Percentiles rank a stretch among this genome's conserved stretches.
Conservation (phyloP, 345 rosid species). For the Euphorbia pulcherrima region DNA sequence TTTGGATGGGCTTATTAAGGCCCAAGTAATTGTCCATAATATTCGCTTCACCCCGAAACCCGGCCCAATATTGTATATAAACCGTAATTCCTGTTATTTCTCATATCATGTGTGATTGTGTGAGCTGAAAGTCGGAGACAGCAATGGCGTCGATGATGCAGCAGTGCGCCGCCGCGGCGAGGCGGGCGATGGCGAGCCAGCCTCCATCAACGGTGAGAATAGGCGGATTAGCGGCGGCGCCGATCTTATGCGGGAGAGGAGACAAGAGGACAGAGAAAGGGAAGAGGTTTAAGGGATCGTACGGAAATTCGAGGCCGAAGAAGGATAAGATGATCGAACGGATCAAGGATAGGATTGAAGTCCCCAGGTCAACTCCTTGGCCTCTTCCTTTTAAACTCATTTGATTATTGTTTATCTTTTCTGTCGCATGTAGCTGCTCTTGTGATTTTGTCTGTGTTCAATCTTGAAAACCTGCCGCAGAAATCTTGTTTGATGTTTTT, state of each 20-base stretch:
- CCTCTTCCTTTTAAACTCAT: slow-evolving; percentile 98
- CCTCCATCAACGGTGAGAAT: slow-evolving; percentile 18
- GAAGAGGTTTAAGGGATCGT: slow-evolving; percentile 85
- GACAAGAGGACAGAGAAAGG: slow-evolving; percentile 92
- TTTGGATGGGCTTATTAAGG: neutral
- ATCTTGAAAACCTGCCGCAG: neutral
- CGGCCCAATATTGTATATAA: neutral
- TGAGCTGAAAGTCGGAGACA: neutral
- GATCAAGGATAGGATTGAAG: slow-evolving; percentile 79
- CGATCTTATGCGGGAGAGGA: slow-evolving; percentile 76
- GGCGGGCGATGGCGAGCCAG: slow-evolving; percentile 46
- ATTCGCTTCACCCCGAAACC: neutral
- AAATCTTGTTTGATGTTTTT: too few species aligned
- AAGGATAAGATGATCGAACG: slow-evolving; percentile 90
- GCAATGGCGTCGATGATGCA: slow-evolving; percentile 37
- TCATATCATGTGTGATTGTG: neutral
- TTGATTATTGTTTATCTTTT: slow-evolving; percentile 21
- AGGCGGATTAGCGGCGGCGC: slow-evolving; percentile 13
- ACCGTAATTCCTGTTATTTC: neutral
- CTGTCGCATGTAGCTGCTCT: neutral
- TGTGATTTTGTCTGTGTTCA: neutral
- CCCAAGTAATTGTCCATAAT: neutral
- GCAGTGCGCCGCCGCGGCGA: slow-evolving; percentile 56
- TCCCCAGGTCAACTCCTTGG: slow-evolving; percentile 99
- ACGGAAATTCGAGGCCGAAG: slow-evolving; percentile 80